Base-by-base conservation (phyloP, 2,329 filamentous ascomycete genomes). In the Alternaria hordeiaustralica region DNA sequence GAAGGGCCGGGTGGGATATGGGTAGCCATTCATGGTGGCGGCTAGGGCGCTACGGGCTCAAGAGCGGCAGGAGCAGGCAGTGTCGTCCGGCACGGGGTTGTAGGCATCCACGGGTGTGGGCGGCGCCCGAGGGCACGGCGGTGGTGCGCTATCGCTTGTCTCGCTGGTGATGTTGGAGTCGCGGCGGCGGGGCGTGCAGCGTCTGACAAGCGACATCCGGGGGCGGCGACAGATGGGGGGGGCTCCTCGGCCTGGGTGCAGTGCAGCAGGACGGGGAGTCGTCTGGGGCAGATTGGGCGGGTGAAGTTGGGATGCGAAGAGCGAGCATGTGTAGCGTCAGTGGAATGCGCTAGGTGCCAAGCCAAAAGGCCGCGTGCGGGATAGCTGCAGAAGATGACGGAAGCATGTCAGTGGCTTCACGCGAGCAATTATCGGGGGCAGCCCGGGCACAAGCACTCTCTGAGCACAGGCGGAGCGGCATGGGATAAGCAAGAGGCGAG, bases 11-110 rank as follows among this genome's bases (percentile, higher is more conserved):
- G 71, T 66, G 47, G 76, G 68, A 67, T 80, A 82, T 55, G 71
- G 71, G 58, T 78, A 82, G 67, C 75, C 75, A 70, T 80, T 81
- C 80, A 82, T 82, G 47, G 60, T 73, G 55, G 61, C 44, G 55
- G 28, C 44, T 11, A 28, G 47, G 46, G 15, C 12, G 36, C 51
- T 41, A 12, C 26, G 53, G 7, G 36, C 36, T 41, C 36, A 41
- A 18, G 21, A n/a, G 43, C 23, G 20, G 43, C 23, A 54, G 12
- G 15, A 45, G 28, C 46, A 26, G 51, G 33, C 28, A 44, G 9
- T 15, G 44, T 47, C 47, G 45, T 55, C 61, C 23, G 51, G 23
- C 50, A 58, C 58, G 33, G 59, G 60, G 53, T 33, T 51, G 67
- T 61, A 47, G 58, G 49, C 65, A 62, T 65, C 36, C 58, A 61